Percentiles rank a stretch among this genome's conserved stretches.
These are phyloP conservation scores for Beauveria varroae DNA, from an alignment of 2,329 filamentous ascomycete genomes.

Conservation along the genomic window DNA sequence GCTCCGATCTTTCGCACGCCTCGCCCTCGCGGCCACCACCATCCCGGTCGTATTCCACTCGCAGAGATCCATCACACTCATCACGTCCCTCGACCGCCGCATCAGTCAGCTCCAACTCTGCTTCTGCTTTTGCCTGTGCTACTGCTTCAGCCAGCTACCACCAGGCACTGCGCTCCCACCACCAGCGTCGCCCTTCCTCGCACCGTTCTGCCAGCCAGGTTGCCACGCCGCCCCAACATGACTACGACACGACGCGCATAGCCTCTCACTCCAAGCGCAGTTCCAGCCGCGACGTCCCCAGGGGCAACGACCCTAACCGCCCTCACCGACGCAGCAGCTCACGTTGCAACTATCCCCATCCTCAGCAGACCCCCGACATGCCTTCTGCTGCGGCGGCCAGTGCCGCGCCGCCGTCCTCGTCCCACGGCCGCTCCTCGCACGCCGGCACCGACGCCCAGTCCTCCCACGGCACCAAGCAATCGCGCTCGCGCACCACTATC, in stretches of 20 bases:
- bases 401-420: constrained; percentile 41
- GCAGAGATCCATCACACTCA: constrained; percentile 14
- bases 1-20: constrained; percentile 17
- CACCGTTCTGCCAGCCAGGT: constrained; percentile 36
- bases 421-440: constrained; percentile 37
- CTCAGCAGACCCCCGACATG: constrained; percentile 35
- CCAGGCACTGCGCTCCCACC: constrained; percentile 21
- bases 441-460: constrained; percentile 28
- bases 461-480: constrained; percentile 38
- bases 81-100: constrained; percentile 18
- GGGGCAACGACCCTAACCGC: constrained; percentile 43
- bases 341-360: constrained; percentile 34
- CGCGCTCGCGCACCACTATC: constrained; percentile 69
- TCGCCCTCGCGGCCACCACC: constrained; percentile 21
- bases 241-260: constrained; percentile 66
- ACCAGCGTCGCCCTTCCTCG: constrained; percentile 33
- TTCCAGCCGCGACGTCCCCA: constrained; percentile 56
- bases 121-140: constrained; percentile 6
- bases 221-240: constrained; percentile 45
- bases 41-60: constrained; percentile 27
- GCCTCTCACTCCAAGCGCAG: constrained; percentile 55
- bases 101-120: constrained; percentile 12
- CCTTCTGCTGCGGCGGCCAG: constrained; percentile 43
- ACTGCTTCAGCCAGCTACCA: neutral
- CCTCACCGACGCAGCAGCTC: constrained; percentile 43